These are phyloP conservation scores for Lipomyces sp. DNA, from an alignment of 805 yeast genomes.

Conservation along the genomic window DNA sequence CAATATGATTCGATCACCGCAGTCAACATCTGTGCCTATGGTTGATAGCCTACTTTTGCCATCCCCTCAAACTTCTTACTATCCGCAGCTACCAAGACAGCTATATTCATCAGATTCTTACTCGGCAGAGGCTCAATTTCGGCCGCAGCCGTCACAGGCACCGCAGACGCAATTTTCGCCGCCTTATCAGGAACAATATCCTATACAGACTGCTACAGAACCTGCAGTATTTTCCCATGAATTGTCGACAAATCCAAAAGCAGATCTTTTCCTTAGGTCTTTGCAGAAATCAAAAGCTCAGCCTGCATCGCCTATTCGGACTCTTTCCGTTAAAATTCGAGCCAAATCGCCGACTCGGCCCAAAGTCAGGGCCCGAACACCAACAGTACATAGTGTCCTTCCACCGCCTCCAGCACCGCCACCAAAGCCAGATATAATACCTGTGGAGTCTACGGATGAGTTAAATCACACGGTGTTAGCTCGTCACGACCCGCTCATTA, in stretches of 20 bases:
- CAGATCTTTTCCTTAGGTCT: conserved; percentile 24
- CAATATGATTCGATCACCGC: not conserved
- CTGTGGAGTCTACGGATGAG: conserved; percentile 12
- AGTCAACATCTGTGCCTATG: not conserved
- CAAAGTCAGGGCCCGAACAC: not conserved
- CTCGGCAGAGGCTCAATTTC: conserved; percentile 3
- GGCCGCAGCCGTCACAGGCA: conserved; percentile 1
- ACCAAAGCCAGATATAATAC: conserved; percentile 4
- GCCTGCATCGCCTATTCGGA: not conserved
- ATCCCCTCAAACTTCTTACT: not conserved
- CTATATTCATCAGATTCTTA: conserved; percentile 5
- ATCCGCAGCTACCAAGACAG: conserved; percentile 1
- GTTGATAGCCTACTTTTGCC: conserved; percentile 3
- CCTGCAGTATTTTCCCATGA: not conserved
- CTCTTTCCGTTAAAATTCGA: not conserved
- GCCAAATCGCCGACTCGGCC: conserved; percentile 2
- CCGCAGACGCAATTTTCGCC: conserved; percentile 4
- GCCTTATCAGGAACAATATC: conserved; percentile 2
- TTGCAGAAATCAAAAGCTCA: conserved; percentile 21
- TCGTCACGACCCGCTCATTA: conserved; percentile 47
- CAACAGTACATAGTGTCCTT: not conserved
- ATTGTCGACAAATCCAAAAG: not conserved
- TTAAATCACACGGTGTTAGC: conserved; percentile 45
- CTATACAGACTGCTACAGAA: conserved; percentile 1
- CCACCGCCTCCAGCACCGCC: conserved; percentile 8